Base-by-base conservation (phyloP, 2,329 filamentous ascomycete genomes). In the Cladosporium sphaerospermum region DNA sequence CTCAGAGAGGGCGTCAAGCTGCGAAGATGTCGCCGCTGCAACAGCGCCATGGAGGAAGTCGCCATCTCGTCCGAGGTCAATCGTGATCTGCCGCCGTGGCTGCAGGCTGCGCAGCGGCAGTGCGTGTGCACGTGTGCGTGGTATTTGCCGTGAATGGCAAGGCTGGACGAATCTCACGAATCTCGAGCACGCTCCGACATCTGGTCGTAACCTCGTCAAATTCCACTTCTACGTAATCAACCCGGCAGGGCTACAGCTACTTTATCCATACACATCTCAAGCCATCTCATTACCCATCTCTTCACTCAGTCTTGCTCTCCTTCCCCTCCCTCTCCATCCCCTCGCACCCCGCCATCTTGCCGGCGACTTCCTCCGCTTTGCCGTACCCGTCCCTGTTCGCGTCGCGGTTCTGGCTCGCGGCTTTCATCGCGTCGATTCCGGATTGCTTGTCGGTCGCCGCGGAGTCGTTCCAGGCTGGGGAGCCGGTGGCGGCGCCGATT, bases 321-420 rank as follows among this genome's bases (percentile, higher is more conserved):
- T 71, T 73, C 0, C 83, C 83, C 67, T 86, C 83, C 52, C 77
- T 75, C 67, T 79, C 72, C 85, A 88, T 88, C 0, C 85, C 85
- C 67, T 85, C 81, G 59, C 85, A 88, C 0, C 85, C 84, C 0
- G 81, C 77, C 0, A 78, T 69, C 62, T 79, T 80, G 5, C 85
- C 85, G 0, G 82, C 79, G 45, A 83, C 64, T 72, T 87, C 80
- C 66, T 89, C 85, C 2, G 75, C 74, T 62, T 78, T 81, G 34
- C 85, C 85, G 52, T 78, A 82, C 0, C 84, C 84, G 41, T 78
- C 71, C 5, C 67, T 63, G 2, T 68, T 61, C 1, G 77, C 65
- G 59, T 86, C 80, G 18, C 83, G 75, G 50, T 76, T 69, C 59
- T 81, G 76, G 54, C 75, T 73, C 1, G 81, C 83, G 8, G 74